Percentiles rank a stretch among this genome's conserved stretches.
phyloP scores from a whole-genome alignment of 1,284 basidiomycete species.

The Pyrrhoderma lamaoense region DNA sequence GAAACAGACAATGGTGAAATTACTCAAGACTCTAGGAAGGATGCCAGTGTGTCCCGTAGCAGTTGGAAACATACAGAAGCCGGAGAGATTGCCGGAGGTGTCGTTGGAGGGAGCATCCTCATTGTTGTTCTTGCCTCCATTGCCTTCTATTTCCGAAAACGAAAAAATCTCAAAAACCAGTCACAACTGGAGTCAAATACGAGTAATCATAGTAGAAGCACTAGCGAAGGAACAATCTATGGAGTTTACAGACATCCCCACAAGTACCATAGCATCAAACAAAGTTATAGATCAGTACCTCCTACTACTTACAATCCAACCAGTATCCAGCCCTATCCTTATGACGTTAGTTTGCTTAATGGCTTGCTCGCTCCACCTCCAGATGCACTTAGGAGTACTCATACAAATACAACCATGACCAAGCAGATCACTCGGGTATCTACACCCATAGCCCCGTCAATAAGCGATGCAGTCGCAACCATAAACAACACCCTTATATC shows the following conservation, averaged over 20 bases:
- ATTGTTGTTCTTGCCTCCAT: not conserved
- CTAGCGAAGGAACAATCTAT: not conserved
- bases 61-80: not conserved
- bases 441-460: not conserved
- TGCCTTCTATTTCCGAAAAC: constrained; percentile 3
- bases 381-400: too few species aligned
- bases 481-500: constrained; percentile 1
- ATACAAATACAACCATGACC: not conserved
- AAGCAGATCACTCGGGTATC: not conserved
- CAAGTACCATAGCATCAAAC: not conserved
- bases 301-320: not conserved
- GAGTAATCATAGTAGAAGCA: not conserved
- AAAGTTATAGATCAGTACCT: constrained; percentile 1
- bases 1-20: constrained; percentile 8
- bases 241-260: not conserved
- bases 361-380: too few species aligned
- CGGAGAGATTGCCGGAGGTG: constrained; percentile 14
- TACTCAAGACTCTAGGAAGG: constrained; percentile 2
- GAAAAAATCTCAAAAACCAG: not conserved
- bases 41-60: not conserved
- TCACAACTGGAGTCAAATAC: too few species aligned
- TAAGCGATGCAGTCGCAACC: constrained; percentile 3
- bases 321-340: not conserved
- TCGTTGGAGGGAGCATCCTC: constrained; percentile 11
- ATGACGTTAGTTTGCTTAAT: too few species aligned